phyloP scores from a whole-genome alignment of 495 filamentous ascomycete genomes.

The Neurospora sp. region DNA sequence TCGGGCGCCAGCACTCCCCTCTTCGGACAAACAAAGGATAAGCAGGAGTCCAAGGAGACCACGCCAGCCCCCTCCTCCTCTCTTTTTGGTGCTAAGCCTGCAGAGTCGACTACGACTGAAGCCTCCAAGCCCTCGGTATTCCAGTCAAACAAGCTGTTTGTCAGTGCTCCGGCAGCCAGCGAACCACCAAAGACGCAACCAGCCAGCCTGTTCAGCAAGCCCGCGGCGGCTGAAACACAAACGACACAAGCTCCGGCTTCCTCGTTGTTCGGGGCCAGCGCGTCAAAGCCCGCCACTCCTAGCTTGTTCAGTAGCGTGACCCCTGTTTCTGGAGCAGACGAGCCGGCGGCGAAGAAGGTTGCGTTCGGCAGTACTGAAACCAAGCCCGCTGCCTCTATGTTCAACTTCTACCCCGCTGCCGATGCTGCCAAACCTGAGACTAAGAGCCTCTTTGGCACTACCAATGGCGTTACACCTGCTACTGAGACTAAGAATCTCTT shows the following conservation, averaged over 20 bases:
- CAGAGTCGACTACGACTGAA: conserved; percentile 4
- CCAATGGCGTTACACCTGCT: neutral
- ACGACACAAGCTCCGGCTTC: conserved; percentile 8
- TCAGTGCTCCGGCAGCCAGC: conserved; percentile 11
- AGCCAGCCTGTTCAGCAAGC: conserved; percentile 21
- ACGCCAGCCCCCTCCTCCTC: conserved; percentile 3
- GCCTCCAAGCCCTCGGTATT: conserved; percentile 22
- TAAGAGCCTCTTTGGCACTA: conserved; percentile 12
- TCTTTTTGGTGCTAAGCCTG: conserved; percentile 14
- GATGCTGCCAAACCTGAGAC: conserved; percentile 11
- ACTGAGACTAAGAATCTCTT: conserved; percentile 13
- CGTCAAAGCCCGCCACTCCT: conserved; percentile 11
- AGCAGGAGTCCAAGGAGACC: conserved; percentile 11
- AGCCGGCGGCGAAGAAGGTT: conserved; percentile 14
- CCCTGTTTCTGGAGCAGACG: conserved; percentile 7
- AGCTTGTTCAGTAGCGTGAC: conserved; percentile 22
- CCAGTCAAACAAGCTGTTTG: conserved; percentile 37
- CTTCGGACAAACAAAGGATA: conserved; percentile 13
- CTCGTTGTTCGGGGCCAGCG: conserved; percentile 20
- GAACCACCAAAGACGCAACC: conserved; percentile 9
- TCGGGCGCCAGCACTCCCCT: neutral
- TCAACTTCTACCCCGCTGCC: conserved; percentile 12
- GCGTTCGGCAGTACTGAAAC: conserved; percentile 16
- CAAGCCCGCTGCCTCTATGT: conserved; percentile 15
- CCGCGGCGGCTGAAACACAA: conserved; percentile 12